phyloP scores from a whole-genome alignment of 2,329 filamentous ascomycete species.

The Xylariaceae sp. region DNA sequence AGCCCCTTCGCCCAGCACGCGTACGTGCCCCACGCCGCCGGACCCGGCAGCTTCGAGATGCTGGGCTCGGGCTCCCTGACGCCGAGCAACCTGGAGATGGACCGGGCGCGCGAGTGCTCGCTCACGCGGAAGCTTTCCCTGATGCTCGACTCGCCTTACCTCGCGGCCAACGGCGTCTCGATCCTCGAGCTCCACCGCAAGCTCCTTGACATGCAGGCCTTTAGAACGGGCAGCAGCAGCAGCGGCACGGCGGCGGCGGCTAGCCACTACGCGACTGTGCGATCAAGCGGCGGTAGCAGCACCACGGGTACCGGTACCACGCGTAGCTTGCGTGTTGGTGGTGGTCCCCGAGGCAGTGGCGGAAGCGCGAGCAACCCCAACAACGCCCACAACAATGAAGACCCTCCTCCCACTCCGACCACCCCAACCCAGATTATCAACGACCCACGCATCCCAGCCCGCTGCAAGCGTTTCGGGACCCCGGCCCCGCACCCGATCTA shows the following conservation, averaged over 20 bases:
- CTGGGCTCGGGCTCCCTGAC: conserved; percentile 9
- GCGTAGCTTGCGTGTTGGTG: too few species aligned
- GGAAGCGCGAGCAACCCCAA: too few species aligned
- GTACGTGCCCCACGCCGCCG: conserved; percentile 6
- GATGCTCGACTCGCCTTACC: conserved; percentile 13
- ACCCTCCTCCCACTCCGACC: neutral
- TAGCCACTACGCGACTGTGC: too few species aligned
- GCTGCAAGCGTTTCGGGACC: neutral
- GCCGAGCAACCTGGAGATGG: conserved; percentile 1
- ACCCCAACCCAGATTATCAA: neutral
- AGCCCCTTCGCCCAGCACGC: conserved; percentile 12
- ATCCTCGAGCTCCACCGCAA: conserved; percentile 12
- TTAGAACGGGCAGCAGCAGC: neutral
- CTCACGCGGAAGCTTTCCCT: conserved; percentile 11
- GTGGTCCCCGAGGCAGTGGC: too few species aligned
- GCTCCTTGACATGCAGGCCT: conserved; percentile 6
- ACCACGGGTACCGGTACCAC: neutral
- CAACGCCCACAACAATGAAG: too few species aligned
- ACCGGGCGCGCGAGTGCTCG: conserved; percentile 2
- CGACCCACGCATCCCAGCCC: neutral
- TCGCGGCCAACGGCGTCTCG: conserved; percentile 8
- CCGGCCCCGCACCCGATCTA: conserved; percentile 8
- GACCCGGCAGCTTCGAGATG: conserved; percentile 11
- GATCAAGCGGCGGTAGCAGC: neutral
- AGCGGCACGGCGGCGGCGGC: too few species aligned